Conservation (phyloP, 495 filamentous ascomycete genomes). For the Penicillium chermesinum region DNA sequence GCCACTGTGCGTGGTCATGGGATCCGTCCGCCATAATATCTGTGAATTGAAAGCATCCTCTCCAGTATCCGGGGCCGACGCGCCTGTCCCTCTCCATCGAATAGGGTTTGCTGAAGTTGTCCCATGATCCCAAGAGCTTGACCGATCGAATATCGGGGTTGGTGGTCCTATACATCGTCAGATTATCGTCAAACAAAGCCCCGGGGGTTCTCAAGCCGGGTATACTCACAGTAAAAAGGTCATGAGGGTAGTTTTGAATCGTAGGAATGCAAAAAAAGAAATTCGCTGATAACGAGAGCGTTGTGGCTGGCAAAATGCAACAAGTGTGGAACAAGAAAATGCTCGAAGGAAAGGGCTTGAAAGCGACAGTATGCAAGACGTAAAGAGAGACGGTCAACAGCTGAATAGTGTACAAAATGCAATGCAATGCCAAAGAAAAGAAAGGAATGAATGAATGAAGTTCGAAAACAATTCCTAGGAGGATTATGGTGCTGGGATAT, state of each 20-base stretch:
- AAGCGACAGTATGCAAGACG: slow-evolving; percentile 7
- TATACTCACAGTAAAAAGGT: slow-evolving; percentile 66
- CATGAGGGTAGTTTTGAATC: slow-evolving; percentile 69
- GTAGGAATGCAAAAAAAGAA: slow-evolving; percentile 39
- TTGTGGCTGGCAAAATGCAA: slow-evolving; percentile 11
- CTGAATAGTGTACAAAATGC: slow-evolving; percentile 19
- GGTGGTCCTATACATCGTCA: slow-evolving; percentile 34
- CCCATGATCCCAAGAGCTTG: slow-evolving; percentile 85
- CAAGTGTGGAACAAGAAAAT: slow-evolving; percentile 5
- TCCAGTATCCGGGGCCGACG: slow-evolving; percentile 68
- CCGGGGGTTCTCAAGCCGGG: neutral
- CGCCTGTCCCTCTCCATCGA: slow-evolving; percentile 71
- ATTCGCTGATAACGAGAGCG: slow-evolving; percentile 9
- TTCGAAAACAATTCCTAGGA: neutral
- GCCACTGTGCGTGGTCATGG: slow-evolving; percentile 45
- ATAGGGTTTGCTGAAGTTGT: slow-evolving; percentile 77
- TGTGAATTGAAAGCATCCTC: slow-evolving; percentile 76
- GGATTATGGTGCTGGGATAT: slow-evolving; percentile 1
- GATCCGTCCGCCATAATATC: slow-evolving; percentile 81
- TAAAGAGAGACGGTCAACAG: slow-evolving; percentile 9
- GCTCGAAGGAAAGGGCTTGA: slow-evolving; percentile 4
- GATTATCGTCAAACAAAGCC: neutral
- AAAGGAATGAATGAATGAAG: slow-evolving; percentile 1
- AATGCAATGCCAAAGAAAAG: slow-evolving; percentile 17
- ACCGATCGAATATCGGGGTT: slow-evolving; percentile 63